These are phyloP conservation scores for Cryoendolithus antarcticus DNA, from an alignment of 2,329 filamentous ascomycete species.

Conservation along the genomic window DNA sequence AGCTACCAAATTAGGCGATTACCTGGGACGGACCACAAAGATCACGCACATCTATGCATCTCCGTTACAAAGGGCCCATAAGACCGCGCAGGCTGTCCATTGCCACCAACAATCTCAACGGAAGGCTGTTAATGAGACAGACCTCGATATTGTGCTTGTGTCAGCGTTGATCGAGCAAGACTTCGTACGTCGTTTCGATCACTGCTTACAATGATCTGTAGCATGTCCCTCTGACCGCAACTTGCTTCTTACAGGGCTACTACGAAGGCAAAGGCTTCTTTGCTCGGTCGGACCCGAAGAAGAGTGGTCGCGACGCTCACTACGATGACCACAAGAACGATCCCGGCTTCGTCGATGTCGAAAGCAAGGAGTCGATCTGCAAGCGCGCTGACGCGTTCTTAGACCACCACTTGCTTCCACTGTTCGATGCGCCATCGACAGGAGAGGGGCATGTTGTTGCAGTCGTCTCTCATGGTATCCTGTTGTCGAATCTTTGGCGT, in stretches of 20 bases:
- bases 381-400: conserved; percentile 55
- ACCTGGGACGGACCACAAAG: conserved; percentile 53
- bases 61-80: conserved; percentile 59
- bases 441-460: conserved; percentile 38
- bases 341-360: conserved; percentile 44
- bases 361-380: conserved; percentile 57
- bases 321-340: conserved; percentile 28
- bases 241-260: too few species aligned
- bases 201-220: too few species aligned
- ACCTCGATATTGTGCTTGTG: conserved; percentile 30
- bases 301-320: conserved; percentile 28
- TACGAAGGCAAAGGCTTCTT: conserved; percentile 53
- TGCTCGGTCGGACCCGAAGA: conserved; percentile 25
- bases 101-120: too few species aligned
- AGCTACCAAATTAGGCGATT: conserved; percentile 54
- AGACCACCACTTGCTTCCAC: conserved; percentile 47
- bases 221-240: too few species aligned
- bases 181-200: too few species aligned
- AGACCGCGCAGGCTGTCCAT: conserved; percentile 59
- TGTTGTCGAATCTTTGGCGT: conserved; percentile 58
- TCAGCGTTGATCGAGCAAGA: conserved; percentile 56
- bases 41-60: conserved; percentile 63
- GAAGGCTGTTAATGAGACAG: too few species aligned
- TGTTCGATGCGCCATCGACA: conserved; percentile 30
- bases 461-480: conserved; percentile 72